Evolutionary conservation across 1,139 yeast species (phyloP).

Genomic region (Suhomyces panamericanus): DNA sequence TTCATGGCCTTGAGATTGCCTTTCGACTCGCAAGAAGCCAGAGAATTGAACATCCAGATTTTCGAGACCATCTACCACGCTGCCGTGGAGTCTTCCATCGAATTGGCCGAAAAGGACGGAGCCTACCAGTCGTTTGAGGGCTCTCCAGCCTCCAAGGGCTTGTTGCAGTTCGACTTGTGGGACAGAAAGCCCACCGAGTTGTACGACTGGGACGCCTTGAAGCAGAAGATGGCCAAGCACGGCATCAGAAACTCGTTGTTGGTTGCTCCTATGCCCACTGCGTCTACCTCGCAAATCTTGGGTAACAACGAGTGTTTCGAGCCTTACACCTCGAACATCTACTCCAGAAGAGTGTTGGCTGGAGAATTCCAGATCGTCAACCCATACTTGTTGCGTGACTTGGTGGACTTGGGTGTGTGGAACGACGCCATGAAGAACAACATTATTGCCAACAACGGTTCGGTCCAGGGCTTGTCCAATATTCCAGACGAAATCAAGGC

Average conservation of each 20-base stretch:
- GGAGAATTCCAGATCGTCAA: slow-evolving; percentile 91
- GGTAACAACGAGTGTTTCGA: slow-evolving; percentile 92
- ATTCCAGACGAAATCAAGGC: slow-evolving; percentile 78
- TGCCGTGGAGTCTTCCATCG: slow-evolving; percentile 56
- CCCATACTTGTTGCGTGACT: slow-evolving; percentile 76
- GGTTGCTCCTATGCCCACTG: slow-evolving; percentile 95
- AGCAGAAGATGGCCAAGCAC: slow-evolving; percentile 54
- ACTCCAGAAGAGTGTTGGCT: slow-evolving; percentile 80
- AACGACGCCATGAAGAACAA: slow-evolving; percentile 75
- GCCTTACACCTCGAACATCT: slow-evolving; percentile 86
- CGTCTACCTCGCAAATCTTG: slow-evolving; percentile 86
- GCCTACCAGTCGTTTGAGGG: slow-evolving; percentile 51
- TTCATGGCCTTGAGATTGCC: slow-evolving; percentile 58
- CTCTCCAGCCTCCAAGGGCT: slow-evolving; percentile 60
- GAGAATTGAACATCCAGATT: slow-evolving; percentile 55
- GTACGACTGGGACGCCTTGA: slow-evolving; percentile 72
- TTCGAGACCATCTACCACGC: slow-evolving; percentile 64
- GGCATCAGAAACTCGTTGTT: slow-evolving; percentile 82
- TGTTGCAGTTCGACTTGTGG: slow-evolving; percentile 60
- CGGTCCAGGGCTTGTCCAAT: slow-evolving; percentile 73
- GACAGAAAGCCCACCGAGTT: slow-evolving; percentile 56
- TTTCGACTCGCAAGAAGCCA: slow-evolving; percentile 58
- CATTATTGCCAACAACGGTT: slow-evolving; percentile 79
- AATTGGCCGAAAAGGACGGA: slow-evolving; percentile 52
- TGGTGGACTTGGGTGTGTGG: slow-evolving; percentile 85